Evolutionary conservation across 306 rosid species (phyloP), one percentile per base, ranked within the genome.

Genomic region (Comarum palustre): DNA sequence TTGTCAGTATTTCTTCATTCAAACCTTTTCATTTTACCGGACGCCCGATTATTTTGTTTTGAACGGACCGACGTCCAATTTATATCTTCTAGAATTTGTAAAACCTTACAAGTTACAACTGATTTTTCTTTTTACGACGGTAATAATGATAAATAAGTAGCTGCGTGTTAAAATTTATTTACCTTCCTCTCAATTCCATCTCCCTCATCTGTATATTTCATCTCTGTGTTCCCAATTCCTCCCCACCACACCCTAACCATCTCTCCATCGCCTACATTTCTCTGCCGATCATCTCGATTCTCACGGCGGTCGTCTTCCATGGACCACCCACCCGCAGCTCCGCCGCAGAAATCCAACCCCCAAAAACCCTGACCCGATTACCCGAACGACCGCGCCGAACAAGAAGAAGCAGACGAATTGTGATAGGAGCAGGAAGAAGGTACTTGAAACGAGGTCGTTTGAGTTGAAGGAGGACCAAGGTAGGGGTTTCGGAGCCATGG

Each of bases 301-400:
- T 66, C 22, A 1, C 52, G 46, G 19, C 52, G 52, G 52, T 78
- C 81, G 22, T 77, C 80, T 80, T 75, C 85, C 85, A 81, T 86
- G 88, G 92, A 51, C 85, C 82, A 66, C 15, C 83, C 8, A 20
- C 54, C 74, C 83, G 86, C 84, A 86, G 75, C 88, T 82, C 78
- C 87, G 90, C 52, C 3, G 77, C 77, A 58, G 78, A 66, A 20
- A 66, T 14, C 86, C 73, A 31, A 45, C 76, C 13, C 8, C 60
- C 27, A 51, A 70, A 12, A 77, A 66, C 66, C 79, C 83, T 3
- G 77, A 10, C 67, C 78, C 82, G 81, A 70, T 82, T 75, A 15
- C 60, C 41, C 71, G 65, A 24, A 16, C 2, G 9, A 9, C 24
- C 12, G 25, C 57, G 6, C 25, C 22, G 52, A 16, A 24, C 13